A percentile compares a stretch with the other conserved stretches of the same genome.
Evolutionary conservation across 352 stramenopile genomes (phyloP).

Genomic region (Phytophthora lateralis): DNA sequence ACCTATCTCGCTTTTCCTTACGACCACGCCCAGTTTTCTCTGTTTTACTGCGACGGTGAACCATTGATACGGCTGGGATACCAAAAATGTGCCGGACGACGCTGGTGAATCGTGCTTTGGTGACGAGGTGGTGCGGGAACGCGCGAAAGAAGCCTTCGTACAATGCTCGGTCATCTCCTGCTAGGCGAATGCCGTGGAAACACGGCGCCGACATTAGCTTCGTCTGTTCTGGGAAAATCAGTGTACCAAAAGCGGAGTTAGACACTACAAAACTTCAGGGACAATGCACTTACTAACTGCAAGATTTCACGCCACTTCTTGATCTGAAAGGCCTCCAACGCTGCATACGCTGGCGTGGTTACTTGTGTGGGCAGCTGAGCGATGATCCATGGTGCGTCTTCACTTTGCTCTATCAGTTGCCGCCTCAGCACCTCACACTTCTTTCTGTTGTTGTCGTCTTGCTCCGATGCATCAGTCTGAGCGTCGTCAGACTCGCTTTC

Average conservation of each 20-base stretch:
- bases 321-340: slow-evolving; percentile 64
- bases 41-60: slow-evolving; percentile 27
- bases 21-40: slow-evolving; percentile 4
- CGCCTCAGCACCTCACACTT: slow-evolving; percentile 9
- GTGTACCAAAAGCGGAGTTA: neutral
- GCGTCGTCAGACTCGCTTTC: slow-evolving; percentile 6
- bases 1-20: slow-evolving; percentile 1
- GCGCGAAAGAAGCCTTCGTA: slow-evolving; percentile 76
- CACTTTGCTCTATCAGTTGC: slow-evolving; percentile 11
- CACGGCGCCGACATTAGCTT: slow-evolving; percentile 43
- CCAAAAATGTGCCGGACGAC: slow-evolving; percentile 65
- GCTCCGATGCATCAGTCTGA: slow-evolving; percentile 7
- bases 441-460: slow-evolving; percentile 1
- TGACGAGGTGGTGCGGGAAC: slow-evolving; percentile 69
- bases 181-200: slow-evolving; percentile 58
- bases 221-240: slow-evolving; percentile 21
- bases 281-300: slow-evolving; percentile 40
- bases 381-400: slow-evolving; percentile 31
- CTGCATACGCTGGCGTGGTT: slow-evolving; percentile 35
- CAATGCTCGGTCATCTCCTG: slow-evolving; percentile 62
- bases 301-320: slow-evolving; percentile 70
- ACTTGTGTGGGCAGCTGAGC: slow-evolving; percentile 21
- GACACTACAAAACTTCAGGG: neutral
- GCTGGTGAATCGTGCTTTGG: slow-evolving; percentile 69
- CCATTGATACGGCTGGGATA: slow-evolving; percentile 29